A percentile compares a stretch with the other conserved stretches of the same genome.
Evolutionary conservation across 2,329 filamentous ascomycete genomes (phyloP).

Genomic region (Beauveria asiatica): DNA sequence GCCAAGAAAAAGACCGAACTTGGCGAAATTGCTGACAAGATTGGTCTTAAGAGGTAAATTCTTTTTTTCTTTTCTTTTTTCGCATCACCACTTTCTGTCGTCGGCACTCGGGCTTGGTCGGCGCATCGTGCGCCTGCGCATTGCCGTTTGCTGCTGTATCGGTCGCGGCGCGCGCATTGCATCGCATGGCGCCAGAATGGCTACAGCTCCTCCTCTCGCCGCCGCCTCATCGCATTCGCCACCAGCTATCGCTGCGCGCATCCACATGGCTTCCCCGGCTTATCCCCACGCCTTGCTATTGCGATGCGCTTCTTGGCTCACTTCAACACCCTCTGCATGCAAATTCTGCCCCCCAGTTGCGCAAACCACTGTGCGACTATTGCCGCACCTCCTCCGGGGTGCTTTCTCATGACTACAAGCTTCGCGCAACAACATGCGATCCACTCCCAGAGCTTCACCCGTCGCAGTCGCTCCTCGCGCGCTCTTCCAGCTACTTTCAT

Average conservation of each 20-base stretch:
- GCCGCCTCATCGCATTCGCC: background rate
- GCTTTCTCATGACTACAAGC: background rate
- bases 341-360: background rate
- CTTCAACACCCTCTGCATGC: background rate
- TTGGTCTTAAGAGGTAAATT: slow-evolving; percentile 66
- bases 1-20: slow-evolving; percentile 78
- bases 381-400: background rate
- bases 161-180: background rate
- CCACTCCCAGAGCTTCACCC: background rate
- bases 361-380: background rate
- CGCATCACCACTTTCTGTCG: background rate
- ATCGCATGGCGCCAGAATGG: slow-evolving; percentile 3
- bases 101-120: background rate
- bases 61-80: background rate
- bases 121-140: background rate
- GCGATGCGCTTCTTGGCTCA: background rate
- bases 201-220: slow-evolving; percentile 1
- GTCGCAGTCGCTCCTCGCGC: background rate
- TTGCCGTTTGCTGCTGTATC: background rate
- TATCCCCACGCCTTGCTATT: background rate
- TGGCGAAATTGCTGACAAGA: slow-evolving; percentile 60
- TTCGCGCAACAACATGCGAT: background rate
- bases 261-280: background rate
- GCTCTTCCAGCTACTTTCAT: background rate
- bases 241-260: background rate